phyloP scores from a whole-genome alignment of 768 basidiomycete species.

The Hortiboletus flavorubellus region DNA sequence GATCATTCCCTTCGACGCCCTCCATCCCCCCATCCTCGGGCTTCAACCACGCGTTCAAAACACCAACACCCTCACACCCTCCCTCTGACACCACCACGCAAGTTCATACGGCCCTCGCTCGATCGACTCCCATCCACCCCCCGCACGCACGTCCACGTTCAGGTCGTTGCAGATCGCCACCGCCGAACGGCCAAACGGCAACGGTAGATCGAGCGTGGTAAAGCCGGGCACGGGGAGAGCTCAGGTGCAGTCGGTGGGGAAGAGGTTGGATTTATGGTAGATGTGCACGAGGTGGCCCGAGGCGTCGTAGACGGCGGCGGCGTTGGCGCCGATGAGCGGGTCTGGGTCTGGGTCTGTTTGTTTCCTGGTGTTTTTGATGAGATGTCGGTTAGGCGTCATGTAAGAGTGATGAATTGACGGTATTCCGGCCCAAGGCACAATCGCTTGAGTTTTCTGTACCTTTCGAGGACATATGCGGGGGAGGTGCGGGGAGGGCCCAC shows the following conservation, averaged over 20 bases:
- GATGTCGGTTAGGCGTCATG: neutral
- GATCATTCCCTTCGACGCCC: slow-evolving; percentile 29
- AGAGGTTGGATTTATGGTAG: slow-evolving; percentile 85
- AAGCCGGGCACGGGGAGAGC: slow-evolving; percentile 78
- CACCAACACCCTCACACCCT: slow-evolving; percentile 59
- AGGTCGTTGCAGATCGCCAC: slow-evolving; percentile 92
- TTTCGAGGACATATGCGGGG: slow-evolving; percentile 43
- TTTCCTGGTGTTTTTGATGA: slow-evolving; percentile 57
- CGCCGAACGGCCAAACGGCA: slow-evolving; percentile 56
- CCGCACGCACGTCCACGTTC: slow-evolving; percentile 47
- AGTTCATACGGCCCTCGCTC: slow-evolving; percentile 79
- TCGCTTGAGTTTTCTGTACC: slow-evolving; percentile 62
- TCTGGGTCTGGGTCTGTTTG: slow-evolving; percentile 28
- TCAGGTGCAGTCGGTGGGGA: slow-evolving; percentile 75
- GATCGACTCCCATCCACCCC: slow-evolving; percentile 40
- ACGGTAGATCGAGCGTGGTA: slow-evolving; percentile 43
- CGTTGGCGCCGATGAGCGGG: slow-evolving; percentile 57
- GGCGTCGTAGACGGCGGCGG: slow-evolving; percentile 66
- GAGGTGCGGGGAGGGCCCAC: too few relatives aligned
- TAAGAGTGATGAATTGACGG: slow-evolving; percentile 8
- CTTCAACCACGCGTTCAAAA: slow-evolving; percentile 79
- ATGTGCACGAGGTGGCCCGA: slow-evolving; percentile 59
- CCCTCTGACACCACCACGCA: slow-evolving; percentile 55
- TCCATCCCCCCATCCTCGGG: slow-evolving; percentile 29
- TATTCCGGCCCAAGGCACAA: slow-evolving; percentile 68